phyloP scores from a whole-genome alignment of 805 yeast species.

The Wickerhamiella dianesei region DNA sequence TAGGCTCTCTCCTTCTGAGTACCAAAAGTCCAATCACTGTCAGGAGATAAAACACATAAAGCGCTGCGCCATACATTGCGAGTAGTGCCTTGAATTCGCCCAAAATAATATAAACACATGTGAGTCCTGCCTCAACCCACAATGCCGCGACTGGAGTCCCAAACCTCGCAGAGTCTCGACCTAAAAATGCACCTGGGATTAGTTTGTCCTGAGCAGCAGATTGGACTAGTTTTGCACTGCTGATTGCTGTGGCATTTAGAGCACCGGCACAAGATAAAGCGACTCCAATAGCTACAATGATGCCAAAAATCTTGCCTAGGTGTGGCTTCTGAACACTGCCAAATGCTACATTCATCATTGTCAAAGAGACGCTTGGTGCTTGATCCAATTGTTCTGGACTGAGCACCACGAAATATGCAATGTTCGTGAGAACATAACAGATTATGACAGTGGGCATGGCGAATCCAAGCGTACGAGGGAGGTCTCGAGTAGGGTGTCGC shows the following conservation, averaged over 20 bases:
- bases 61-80: constrained; percentile 28
- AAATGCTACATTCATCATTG: constrained; percentile 22
- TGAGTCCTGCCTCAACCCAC: constrained; percentile 22
- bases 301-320: constrained; percentile 2
- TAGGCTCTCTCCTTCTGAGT: constrained; percentile 25
- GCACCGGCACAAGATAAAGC: constrained; percentile 31
- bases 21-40: constrained; percentile 28
- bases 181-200: constrained; percentile 22
- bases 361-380: constrained; percentile 27
- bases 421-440: constrained; percentile 26
- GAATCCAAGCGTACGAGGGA: constrained; percentile 28
- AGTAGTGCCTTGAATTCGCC: constrained; percentile 28
- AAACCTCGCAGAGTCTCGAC: constrained; percentile 14
- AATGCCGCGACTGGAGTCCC: constrained; percentile 27
- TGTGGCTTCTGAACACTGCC: constrained; percentile 16
- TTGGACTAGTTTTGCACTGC: constrained; percentile 27
- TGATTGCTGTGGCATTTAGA: constrained; percentile 28
- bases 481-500: constrained; percentile 25
- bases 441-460: constrained; percentile 30
- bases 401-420: constrained; percentile 50
- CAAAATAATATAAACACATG: constrained; percentile 23
- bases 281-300: constrained; percentile 24
- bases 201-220: constrained; percentile 26
- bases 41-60: constrained; percentile 23
- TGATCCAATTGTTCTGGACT: constrained; percentile 39